A percentile compares a stretch with the other conserved stretches of the same genome.
Evolutionary conservation across 495 filamentous ascomycete genomes (phyloP).

Genomic region (Lentithecium fluviatile): DNA sequence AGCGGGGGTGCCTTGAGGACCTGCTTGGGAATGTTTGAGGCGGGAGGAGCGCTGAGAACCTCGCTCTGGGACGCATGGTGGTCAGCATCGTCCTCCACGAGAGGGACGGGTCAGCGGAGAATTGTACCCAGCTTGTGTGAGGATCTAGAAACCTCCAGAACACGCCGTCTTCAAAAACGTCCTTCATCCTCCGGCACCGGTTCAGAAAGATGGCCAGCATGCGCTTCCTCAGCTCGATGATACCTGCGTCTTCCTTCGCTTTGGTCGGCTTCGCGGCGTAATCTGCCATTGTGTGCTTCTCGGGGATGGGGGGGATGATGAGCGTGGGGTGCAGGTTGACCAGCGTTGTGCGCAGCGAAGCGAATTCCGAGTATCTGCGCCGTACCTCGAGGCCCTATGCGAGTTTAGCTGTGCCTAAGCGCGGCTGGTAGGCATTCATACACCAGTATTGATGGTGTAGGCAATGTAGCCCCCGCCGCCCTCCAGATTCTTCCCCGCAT

Average conservation of each 20-base stretch:
- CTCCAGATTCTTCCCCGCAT: constrained; percentile 93
- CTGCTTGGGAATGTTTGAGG: constrained; percentile 87
- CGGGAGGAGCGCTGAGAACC: constrained; percentile 84
- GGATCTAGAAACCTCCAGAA: constrained; percentile 98
- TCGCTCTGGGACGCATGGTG: constrained; percentile 61
- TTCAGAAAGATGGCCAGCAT: constrained; percentile 96
- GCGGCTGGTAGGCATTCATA: constrained; percentile 48
- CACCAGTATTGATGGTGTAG: constrained; percentile 93
- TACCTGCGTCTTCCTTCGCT: constrained; percentile 93
- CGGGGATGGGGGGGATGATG: constrained; percentile 92
- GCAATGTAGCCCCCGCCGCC: constrained; percentile 88
- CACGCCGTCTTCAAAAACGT: constrained; percentile 88
- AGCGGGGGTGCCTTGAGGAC: constrained; percentile 90
- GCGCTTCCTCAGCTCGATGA: constrained; percentile 92
- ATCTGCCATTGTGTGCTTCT: constrained; percentile 98
- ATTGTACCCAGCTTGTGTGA: constrained; percentile 93
- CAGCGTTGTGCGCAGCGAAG: constrained; percentile 83
- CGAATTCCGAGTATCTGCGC: constrained; percentile 93
- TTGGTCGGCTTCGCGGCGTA: constrained; percentile 97
- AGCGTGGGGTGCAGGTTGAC: constrained; percentile 89
- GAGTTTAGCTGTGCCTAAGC: constrained; percentile 12
- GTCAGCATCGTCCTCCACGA: not conserved
- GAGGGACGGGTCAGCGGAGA: not conserved
- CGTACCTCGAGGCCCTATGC: constrained; percentile 87
- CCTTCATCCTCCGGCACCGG: constrained; percentile 86